These are phyloP conservation scores for Pseudogymnoascus sp. DNA, from an alignment of 2,329 filamentous ascomycete genomes.

Conservation along the genomic window DNA sequence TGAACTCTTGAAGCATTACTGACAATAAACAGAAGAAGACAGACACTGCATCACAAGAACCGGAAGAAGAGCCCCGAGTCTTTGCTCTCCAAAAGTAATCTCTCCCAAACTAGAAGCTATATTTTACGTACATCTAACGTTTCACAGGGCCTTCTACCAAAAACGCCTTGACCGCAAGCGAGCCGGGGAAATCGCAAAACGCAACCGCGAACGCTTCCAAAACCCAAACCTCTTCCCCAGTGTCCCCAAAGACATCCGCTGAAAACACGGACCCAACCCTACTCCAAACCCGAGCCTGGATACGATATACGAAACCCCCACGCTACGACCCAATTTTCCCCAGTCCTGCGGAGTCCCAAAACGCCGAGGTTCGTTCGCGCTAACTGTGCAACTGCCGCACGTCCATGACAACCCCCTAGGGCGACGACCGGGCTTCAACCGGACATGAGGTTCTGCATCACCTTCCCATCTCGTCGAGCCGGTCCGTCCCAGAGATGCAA, in stretches of 20 bases:
- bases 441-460: not conserved
- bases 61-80: constrained; percentile 64
- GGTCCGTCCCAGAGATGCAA: not conserved
- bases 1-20: not conserved
- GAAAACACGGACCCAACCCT: not conserved
- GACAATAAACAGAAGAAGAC: constrained; percentile 20
- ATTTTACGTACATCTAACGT: constrained; percentile 10
- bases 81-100: constrained; percentile 73
- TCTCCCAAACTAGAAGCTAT: not conserved
- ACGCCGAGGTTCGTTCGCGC: not conserved
- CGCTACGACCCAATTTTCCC: not conserved
- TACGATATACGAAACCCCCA: not conserved
- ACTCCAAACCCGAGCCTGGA: not conserved
- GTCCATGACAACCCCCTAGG: not conserved
- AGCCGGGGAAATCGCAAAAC: constrained; percentile 68
- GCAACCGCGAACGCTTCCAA: constrained; percentile 70
- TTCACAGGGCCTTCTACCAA: constrained; percentile 68
- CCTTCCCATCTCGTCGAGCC: not conserved
- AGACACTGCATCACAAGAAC: constrained; percentile 11
- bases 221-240: constrained; percentile 77
- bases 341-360: not conserved
- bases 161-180: constrained; percentile 72
- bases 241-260: constrained; percentile 56
- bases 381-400: not conserved
- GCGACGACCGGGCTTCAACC: not conserved